Conservation (phyloP, 1,284 basidiomycete species). For the Bjerkandera adusta region DNA sequence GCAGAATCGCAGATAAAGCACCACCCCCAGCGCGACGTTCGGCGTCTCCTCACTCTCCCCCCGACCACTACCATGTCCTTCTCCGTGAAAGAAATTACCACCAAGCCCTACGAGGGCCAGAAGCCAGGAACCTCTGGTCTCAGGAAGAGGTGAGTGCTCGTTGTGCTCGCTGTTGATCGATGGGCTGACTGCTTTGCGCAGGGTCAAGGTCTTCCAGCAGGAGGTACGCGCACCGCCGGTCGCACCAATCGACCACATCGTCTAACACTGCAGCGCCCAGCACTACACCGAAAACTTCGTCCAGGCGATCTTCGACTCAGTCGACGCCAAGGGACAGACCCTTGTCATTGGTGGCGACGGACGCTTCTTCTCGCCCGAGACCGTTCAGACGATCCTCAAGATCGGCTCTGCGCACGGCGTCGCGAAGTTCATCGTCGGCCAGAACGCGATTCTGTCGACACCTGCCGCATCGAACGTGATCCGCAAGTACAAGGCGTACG, state of each 20-base stretch:
- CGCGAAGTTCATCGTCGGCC: conserved; percentile 85
- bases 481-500: conserved; percentile 93
- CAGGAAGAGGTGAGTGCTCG: conserved; percentile 71
- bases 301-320: conserved; percentile 92
- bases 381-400: conserved; percentile 88
- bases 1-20: conserved; percentile 8
- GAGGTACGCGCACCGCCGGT: conserved; percentile 50
- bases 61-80: conserved; percentile 35
- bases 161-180: conserved; percentile 11
- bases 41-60: conserved; percentile 12
- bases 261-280: conserved; percentile 34
- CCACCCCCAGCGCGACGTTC: too few species aligned
- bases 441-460: conserved; percentile 92
- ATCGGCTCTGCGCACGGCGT: conserved; percentile 93
- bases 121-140: conserved; percentile 95
- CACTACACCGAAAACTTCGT: conserved; percentile 99
- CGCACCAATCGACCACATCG: conserved; percentile 1
- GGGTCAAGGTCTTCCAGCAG: conserved; percentile 93
- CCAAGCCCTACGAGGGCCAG: conserved; percentile 85
- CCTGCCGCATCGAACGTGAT: conserved; percentile 97
- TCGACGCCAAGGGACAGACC: conserved; percentile 80
- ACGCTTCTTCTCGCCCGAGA: conserved; percentile 89
- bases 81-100: conserved; percentile 59
- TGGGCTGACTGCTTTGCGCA: conserved; percentile 31
- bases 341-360: conserved; percentile 98